Evolutionary conservation across 352 stramenopile species (phyloP).

Genomic region (Thraustochytrium striatum): DNA sequence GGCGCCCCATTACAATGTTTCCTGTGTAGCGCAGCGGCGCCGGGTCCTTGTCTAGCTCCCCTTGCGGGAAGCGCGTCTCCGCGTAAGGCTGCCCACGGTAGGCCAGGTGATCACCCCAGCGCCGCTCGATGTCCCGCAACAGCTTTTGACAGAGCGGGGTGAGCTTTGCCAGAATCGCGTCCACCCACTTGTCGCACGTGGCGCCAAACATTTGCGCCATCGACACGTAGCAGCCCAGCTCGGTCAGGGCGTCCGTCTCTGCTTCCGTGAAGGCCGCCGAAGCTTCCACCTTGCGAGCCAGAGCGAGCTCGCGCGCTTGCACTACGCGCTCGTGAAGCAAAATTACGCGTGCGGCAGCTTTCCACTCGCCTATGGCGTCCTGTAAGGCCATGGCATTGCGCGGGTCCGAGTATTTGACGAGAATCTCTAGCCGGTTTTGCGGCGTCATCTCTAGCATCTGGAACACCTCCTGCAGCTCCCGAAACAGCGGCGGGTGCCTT

Average conservation of each 20-base stretch:
- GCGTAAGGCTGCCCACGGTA: slow-evolving; percentile 18
- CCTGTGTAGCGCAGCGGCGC: neutral
- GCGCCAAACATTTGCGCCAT: slow-evolving; percentile 45
- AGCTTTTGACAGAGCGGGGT: neutral
- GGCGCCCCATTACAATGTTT: neutral
- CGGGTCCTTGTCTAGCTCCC: neutral
- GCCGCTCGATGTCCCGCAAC: neutral
- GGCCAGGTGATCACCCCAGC: neutral
- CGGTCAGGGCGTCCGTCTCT: neutral
- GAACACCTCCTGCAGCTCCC: neutral
- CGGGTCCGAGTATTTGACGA: slow-evolving; percentile 44
- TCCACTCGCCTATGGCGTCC: slow-evolving; percentile 14
- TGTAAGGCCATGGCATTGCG: neutral
- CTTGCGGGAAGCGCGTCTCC: slow-evolving; percentile 3
- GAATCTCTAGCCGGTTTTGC: neutral
- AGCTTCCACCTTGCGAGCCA: slow-evolving; percentile 10
- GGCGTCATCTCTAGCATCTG: slow-evolving; percentile 14
- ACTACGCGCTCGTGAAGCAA: slow-evolving; percentile 26
- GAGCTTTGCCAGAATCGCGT: slow-evolving; percentile 31
- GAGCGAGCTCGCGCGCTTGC: neutral
- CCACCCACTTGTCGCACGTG: slow-evolving; percentile 13
- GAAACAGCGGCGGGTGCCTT: neutral
- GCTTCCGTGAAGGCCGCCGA: slow-evolving; percentile 11
- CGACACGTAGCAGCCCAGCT: slow-evolving; percentile 16
- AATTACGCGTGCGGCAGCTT: neutral